These are phyloP conservation scores for Volvariella volvacea DNA, from an alignment of 1,284 basidiomycete genomes.

Conservation along the genomic window DNA sequence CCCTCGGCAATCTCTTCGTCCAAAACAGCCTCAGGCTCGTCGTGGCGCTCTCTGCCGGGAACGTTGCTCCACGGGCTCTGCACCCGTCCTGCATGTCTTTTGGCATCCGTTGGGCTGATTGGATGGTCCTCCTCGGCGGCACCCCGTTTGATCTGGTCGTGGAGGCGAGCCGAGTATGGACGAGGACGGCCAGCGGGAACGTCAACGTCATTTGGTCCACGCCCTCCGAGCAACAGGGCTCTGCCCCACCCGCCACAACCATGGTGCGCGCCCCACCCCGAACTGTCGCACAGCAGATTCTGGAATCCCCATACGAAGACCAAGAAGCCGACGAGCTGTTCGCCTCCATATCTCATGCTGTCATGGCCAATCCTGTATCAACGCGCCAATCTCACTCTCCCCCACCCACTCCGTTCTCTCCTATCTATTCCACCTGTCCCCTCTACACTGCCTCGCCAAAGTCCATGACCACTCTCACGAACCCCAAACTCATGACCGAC, in stretches of 20 bases:
- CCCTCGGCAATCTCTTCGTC: conserved; percentile 44
- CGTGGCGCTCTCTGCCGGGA: conserved; percentile 48
- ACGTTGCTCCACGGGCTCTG: conserved; percentile 56
- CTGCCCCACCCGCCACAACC: background rate
- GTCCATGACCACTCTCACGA: too few relatives aligned
- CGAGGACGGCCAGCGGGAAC: conserved; percentile 31
- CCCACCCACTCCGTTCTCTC: background rate
- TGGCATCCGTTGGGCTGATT: conserved; percentile 62
- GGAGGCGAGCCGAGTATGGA: conserved; percentile 54
- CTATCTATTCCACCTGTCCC: background rate
- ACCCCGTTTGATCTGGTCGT: conserved; percentile 64
- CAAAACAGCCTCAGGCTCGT: conserved; percentile 50
- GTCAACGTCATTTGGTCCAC: conserved; percentile 35
- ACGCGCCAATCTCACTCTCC: background rate
- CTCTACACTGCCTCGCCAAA: too few relatives aligned
- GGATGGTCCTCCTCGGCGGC: conserved; percentile 57
- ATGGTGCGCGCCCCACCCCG: conserved; percentile 11
- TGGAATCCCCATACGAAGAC: conserved; percentile 46
- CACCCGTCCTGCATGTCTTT: conserved; percentile 57
- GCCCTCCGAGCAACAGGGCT: background rate
- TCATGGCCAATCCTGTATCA: conserved; percentile 50
- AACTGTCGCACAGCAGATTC: conserved; percentile 58
- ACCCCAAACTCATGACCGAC: background rate
- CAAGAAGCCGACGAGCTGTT: conserved; percentile 50
- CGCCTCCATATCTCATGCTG: conserved; percentile 56